Base-by-base conservation (phyloP, 108 stramenopile genomes). In the Licmophora abbreviata region DNA sequence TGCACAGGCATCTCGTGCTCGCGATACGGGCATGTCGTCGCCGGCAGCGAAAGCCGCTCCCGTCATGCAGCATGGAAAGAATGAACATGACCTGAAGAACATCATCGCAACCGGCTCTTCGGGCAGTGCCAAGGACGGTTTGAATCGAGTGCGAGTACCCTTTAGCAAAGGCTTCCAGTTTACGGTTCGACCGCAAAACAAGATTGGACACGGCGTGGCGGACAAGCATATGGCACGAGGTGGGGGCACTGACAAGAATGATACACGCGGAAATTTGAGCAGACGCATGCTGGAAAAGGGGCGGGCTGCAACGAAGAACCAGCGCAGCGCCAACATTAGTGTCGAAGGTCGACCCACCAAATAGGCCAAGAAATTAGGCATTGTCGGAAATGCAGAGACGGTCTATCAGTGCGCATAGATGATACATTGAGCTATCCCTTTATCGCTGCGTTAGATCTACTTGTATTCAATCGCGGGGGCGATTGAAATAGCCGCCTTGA, bases 81-180 rank as follows among this genome's bases (percentile, higher is more conserved):
- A 59, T 18, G 61, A 71, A 43, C 63, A 64, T 45, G 61, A 70
- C 42, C 37, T 67, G 1, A 40, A 61, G 41, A 65, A 63, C 22
- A 29, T 73, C 28, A 78, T 69, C 47, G 52, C 56, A 18, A 48
- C 67, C 25, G 77, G 71, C 48, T 25, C 40, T 18, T 54, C 62
- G 41, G 60, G 57, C 11, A 64, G 61, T 25, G 48, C 51, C 0
- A 71, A 68, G n/a, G 12, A 44, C 18, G 80, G 80, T 1, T 70
- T 64, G 52, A 86, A 88, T 59, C 84, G 91, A 12, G 91, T 92
- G 4, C 76, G 91, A 31, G 74, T 92, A 4, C 91, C 91, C 0
- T 88, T 61, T 42, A 76, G 74, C 53, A 88, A 83, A 59, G 91
- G 91, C 49, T 92, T 92, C 53, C 77, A 83, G 36, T 92, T 61